Evolutionary conservation across 164 flowering plant genomes (phyloP), one percentile per base, ranked within the genome.

Genomic region (Magnolia kwangsiensis): DNA sequence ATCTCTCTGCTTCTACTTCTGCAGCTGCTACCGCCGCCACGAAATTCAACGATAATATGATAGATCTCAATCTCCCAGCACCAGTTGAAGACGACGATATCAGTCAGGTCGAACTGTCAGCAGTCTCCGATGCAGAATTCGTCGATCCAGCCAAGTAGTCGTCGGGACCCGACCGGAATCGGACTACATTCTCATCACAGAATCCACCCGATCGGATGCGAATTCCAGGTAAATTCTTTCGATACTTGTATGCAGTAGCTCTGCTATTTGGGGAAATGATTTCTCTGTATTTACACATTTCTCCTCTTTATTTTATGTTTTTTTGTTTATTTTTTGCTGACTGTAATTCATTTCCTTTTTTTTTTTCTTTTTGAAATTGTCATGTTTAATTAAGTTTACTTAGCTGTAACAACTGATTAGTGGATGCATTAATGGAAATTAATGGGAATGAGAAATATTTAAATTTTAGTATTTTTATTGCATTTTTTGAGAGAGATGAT

Each of bases 41-140:
- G 66, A 89, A 81, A 76, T 69, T 76, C 67, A 82, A 80, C 1
- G 87, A 78, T 19, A 81, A 58, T 29, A 77, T 84, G 80, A 87
- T 92, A 79, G 98, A 94, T 88, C 96, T 94, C 37, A 92, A 92
- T 72, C 90, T 92, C 29, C 98, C 98, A 7, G 93, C 96, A 69
- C 93, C 94, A 2, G 58, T 78, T 37, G 94, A 92, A 0, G 94
- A 90, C 6, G 92, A 90, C 1, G 87, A 89, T 11, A n/a, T 69
- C 4, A 87, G 90, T 74, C 89, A 85, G 75, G 74, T 86, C 24
- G 93, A 88, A 74, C 80, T 86, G 45, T 89, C 90, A 0, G 92
- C 85, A 3, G 87, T 87, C 45, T 86, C 85, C 66, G 90, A 84
- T 82, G 77, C 85, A 3, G 84, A 83, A 67, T 84, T 85, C 75